Percentiles rank a stretch among this genome's conserved stretches.
Evolutionary conservation across 1,284 basidiomycete genomes (phyloP).

Genomic region (Microbotryomycetes sp.): DNA sequence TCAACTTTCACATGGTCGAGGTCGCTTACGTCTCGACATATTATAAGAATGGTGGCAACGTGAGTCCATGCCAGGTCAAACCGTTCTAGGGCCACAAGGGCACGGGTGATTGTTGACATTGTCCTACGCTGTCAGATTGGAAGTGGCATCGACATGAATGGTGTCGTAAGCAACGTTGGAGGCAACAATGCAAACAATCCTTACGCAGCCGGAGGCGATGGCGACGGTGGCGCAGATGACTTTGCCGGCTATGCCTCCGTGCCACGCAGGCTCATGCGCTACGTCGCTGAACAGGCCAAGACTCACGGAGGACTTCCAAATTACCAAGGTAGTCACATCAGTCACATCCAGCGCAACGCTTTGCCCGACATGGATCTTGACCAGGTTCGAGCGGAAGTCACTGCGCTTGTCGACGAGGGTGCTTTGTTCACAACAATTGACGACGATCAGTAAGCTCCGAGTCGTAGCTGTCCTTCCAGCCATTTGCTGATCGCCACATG

Average conservation of each 20-base stretch:
- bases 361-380: slow-evolving; percentile 50
- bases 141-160: slow-evolving; percentile 13
- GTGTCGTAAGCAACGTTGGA: slow-evolving; percentile 37
- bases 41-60: slow-evolving; percentile 7
- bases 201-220: slow-evolving; percentile 1
- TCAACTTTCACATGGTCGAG: slow-evolving; percentile 70
- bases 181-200: slow-evolving; percentile 2
- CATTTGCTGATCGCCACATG: too few relatives aligned
- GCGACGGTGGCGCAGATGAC: slow-evolving; percentile 8
- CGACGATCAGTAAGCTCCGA: slow-evolving; percentile 31
- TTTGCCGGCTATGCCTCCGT: slow-evolving; percentile 56
- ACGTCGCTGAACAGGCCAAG: slow-evolving; percentile 8
- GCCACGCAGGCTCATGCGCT: slow-evolving; percentile 57
- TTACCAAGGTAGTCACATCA: slow-evolving; percentile 33
- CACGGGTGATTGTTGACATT: background rate
- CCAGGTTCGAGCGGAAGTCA: slow-evolving; percentile 54
- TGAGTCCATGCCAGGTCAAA: slow-evolving; percentile 6
- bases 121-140: slow-evolving; percentile 22
- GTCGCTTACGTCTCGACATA: slow-evolving; percentile 50
- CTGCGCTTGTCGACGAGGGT: slow-evolving; percentile 61
- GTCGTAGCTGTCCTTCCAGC: too few relatives aligned
- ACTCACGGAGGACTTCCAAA: slow-evolving; percentile 6
- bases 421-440: slow-evolving; percentile 55
- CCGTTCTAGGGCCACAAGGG: too few relatives aligned
- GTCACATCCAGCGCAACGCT: slow-evolving; percentile 21